Percentiles rank a stretch among this genome's conserved stretches.
Conservation (phyloP, 2,329 filamentous ascomycete species). For the Graphilbum fragrans region DNA sequence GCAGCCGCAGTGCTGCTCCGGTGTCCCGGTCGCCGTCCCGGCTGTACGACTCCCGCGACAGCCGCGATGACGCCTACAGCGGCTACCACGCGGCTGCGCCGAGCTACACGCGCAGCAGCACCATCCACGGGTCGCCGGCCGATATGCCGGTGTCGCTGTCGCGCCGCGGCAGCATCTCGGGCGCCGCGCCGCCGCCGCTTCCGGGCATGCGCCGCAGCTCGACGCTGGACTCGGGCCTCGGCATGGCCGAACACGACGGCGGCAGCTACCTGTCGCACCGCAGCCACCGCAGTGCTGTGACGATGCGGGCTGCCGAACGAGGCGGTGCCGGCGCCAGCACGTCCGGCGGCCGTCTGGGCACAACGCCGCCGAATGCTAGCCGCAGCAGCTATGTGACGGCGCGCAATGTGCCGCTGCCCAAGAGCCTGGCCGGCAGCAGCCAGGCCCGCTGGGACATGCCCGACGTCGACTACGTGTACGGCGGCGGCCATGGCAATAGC, state of each 20-base stretch:
- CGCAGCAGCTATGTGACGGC: slow-evolving; percentile 13
- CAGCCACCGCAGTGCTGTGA: slow-evolving; percentile 25
- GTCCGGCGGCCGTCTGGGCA: slow-evolving; percentile 6
- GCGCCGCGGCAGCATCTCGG: neutral
- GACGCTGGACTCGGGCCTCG: slow-evolving; percentile 6
- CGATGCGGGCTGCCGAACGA: too few species aligned
- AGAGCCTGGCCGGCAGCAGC: slow-evolving; percentile 27
- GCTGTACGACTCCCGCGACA: too few species aligned
- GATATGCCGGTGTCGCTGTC: neutral
- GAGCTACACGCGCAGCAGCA: neutral
- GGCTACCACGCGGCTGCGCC: neutral
- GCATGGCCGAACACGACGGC: slow-evolving; percentile 17
- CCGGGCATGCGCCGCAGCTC: slow-evolving; percentile 8
- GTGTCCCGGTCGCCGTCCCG: too few species aligned
- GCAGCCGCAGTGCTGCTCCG: too few species aligned
- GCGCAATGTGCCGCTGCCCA: slow-evolving; percentile 25
- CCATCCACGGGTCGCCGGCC: too few species aligned
- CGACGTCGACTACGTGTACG: slow-evolving; percentile 2
- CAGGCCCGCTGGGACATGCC: slow-evolving; percentile 14
- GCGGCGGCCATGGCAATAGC: slow-evolving; percentile 1
- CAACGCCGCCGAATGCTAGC: slow-evolving; percentile 5
- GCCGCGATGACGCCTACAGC: too few species aligned
- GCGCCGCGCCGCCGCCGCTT: neutral
- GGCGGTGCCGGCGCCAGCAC: too few species aligned
- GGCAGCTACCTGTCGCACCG: slow-evolving; percentile 32